phyloP scores from a whole-genome alignment of 768 basidiomycete genomes.

The Termitomyces sp. region DNA sequence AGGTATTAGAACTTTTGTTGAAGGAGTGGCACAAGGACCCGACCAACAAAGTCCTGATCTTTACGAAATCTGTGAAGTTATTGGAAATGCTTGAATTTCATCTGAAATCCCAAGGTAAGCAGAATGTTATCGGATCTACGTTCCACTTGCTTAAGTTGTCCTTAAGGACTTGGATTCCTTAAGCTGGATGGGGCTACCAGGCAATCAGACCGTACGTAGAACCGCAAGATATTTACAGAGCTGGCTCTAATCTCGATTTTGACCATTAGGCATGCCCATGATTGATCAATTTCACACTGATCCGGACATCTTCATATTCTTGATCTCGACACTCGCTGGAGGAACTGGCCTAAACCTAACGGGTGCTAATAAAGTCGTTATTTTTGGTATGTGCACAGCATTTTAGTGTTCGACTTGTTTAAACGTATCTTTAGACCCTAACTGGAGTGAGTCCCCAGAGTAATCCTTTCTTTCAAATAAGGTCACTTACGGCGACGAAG shows the following conservation, averaged over 20 bases:
- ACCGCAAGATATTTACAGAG: neutral
- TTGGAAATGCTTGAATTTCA: constrained; percentile 83
- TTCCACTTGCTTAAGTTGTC: neutral
- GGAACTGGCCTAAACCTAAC: constrained; percentile 90
- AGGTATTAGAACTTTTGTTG: constrained; percentile 69
- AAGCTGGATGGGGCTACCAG: constrained; percentile 79
- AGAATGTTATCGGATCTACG: neutral
- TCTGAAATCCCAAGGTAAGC: constrained; percentile 52
- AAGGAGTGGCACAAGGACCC: constrained; percentile 61
- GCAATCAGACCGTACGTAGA: constrained; percentile 52
- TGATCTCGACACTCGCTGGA: constrained; percentile 90
- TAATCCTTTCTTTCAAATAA: neutral
- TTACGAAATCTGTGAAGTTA: constrained; percentile 90
- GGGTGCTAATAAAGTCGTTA: constrained; percentile 90
- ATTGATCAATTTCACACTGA: constrained; percentile 83
- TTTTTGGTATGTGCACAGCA: constrained; percentile 57
- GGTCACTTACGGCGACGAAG: constrained; percentile 34
- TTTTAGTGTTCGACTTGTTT: neutral
- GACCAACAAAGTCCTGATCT: constrained; percentile 87
- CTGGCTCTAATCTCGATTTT: neutral
- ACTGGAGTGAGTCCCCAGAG: constrained; percentile 73
- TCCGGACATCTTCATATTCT: constrained; percentile 70
- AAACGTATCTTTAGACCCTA: constrained; percentile 59
- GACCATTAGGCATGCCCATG: constrained; percentile 67
- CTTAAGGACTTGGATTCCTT: constrained; percentile 55